phyloP scores from a whole-genome alignment of 1,284 basidiomycete genomes.

The Xerocomus minutiporus region DNA sequence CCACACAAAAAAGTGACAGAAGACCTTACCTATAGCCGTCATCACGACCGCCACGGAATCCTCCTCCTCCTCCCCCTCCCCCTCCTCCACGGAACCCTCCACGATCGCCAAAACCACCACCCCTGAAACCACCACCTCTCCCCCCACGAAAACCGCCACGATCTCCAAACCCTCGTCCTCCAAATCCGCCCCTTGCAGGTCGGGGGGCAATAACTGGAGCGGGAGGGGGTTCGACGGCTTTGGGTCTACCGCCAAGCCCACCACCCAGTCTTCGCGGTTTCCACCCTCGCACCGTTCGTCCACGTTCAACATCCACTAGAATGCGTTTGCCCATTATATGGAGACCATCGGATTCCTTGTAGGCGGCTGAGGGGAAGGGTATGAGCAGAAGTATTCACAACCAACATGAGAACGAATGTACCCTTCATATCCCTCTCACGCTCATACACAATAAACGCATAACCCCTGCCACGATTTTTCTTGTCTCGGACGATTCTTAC shows the following conservation, averaged over 20 bases:
- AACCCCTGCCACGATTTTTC: constrained; percentile 83
- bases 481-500: constrained; percentile 89
- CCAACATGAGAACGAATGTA: constrained; percentile 33
- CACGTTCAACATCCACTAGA: constrained; percentile 96
- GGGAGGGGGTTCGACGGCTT: constrained; percentile 63
- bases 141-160: constrained; percentile 42
- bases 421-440: constrained; percentile 99
- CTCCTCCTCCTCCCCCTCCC: constrained; percentile 26
- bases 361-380: constrained; percentile 65
- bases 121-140: constrained; percentile 38
- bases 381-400: constrained; percentile 15
- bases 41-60: constrained; percentile 40
- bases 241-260: constrained; percentile 92
- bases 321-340: constrained; percentile 94
- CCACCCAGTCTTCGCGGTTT: constrained; percentile 94
- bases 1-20: constrained; percentile 18
- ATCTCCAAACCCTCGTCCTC: constrained; percentile 46
- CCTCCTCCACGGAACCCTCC: constrained; percentile 35
- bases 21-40: constrained; percentile 51
- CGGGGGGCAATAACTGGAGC: constrained; percentile 33
- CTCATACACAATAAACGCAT: constrained; percentile 97
- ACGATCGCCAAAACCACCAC: constrained; percentile 36
- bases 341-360: constrained; percentile 98
- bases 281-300: constrained; percentile 97
- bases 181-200: constrained; percentile 39